Percentiles rank a stretch among this genome's conserved stretches.
Conservation (phyloP, 208 protist genomes). For the Trypanosoma mega region DNA sequence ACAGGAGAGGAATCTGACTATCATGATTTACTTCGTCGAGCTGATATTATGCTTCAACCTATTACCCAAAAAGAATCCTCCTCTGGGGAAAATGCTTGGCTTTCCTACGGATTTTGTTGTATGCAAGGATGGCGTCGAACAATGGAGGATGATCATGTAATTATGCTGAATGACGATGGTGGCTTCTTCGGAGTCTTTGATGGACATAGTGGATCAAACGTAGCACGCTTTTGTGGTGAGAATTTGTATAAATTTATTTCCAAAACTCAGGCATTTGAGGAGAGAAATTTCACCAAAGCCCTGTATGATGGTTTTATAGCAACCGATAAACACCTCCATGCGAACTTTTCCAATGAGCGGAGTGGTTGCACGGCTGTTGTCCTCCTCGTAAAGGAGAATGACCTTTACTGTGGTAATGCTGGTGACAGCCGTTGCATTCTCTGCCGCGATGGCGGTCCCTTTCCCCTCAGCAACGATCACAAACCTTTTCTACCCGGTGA, state of each 20-base stretch:
- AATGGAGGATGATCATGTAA: constrained; percentile 92
- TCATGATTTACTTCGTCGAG: constrained; percentile 68
- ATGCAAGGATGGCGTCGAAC: constrained; percentile 91
- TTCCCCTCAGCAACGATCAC: constrained; percentile 93
- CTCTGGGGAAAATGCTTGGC: constrained; percentile 57
- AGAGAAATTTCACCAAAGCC: constrained; percentile 56
- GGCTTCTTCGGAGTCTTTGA: constrained; percentile 92
- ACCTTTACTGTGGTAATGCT: constrained; percentile 90
- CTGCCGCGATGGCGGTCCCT: constrained; percentile 78
- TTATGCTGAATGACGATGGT: constrained; percentile 59
- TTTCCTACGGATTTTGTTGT: constrained; percentile 68
- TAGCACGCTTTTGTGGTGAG: constrained; percentile 74
- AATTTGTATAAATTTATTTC: constrained; percentile 77
- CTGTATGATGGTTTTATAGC: constrained; percentile 87
- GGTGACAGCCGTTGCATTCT: constrained; percentile 92
- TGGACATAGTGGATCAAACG: constrained; percentile 81
- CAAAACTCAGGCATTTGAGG: constrained; percentile 53
- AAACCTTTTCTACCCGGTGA: constrained; percentile 87
- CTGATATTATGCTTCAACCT: constrained; percentile 86
- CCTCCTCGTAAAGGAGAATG: constrained; percentile 70
- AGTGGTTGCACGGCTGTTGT: constrained; percentile 89
- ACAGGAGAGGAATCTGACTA: constrained; percentile 37
- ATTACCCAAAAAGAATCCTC: constrained; percentile 73
- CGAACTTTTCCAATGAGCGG: constrained; percentile 43
- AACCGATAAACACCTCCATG: constrained; percentile 75